A percentile compares a stretch with the other conserved stretches of the same genome.
phyloP scores from a whole-genome alignment of 2,329 filamentous ascomycete genomes.

The Byssoonygena ceratinophila region DNA sequence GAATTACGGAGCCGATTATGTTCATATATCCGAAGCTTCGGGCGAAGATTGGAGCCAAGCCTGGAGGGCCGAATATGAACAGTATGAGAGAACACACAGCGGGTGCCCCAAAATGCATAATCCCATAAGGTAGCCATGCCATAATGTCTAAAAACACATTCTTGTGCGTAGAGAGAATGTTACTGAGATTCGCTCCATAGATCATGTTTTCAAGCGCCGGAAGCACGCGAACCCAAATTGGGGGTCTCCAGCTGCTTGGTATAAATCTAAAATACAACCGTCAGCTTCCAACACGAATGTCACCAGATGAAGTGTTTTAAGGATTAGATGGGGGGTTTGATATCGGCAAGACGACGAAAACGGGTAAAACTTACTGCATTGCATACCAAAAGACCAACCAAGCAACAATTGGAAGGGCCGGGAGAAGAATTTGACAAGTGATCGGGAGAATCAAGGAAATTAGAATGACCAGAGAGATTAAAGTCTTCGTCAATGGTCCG shows the following conservation, averaged over 20 bases:
- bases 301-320: too few relatives aligned
- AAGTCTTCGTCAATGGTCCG: slow-evolving; percentile 67
- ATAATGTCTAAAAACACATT: slow-evolving; percentile 72
- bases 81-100: slow-evolving; percentile 66
- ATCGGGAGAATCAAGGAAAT: slow-evolving; percentile 67
- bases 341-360: neutral
- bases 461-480: slow-evolving; percentile 56
- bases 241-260: slow-evolving; percentile 73
- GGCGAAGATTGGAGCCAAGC: slow-evolving; percentile 73
- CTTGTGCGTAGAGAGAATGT: slow-evolving; percentile 85
- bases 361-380: slow-evolving; percentile 60
- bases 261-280: slow-evolving; percentile 56
- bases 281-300: neutral
- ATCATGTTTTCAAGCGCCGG: slow-evolving; percentile 92
- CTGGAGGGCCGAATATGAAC: slow-evolving; percentile 81
- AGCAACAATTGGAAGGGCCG: slow-evolving; percentile 70
- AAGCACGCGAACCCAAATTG: slow-evolving; percentile 90
- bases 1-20: slow-evolving; percentile 73
- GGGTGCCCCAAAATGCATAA: slow-evolving; percentile 81
- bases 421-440: slow-evolving; percentile 83
- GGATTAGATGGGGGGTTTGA: neutral
- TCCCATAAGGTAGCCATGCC: slow-evolving; percentile 86
- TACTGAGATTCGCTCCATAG: slow-evolving; percentile 90
- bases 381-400: slow-evolving; percentile 89
- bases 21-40: slow-evolving; percentile 89